These are phyloP conservation scores for Pseudogymnoascus sp. DNA, from an alignment of 2,329 filamentous ascomycete genomes.

Conservation along the genomic window DNA sequence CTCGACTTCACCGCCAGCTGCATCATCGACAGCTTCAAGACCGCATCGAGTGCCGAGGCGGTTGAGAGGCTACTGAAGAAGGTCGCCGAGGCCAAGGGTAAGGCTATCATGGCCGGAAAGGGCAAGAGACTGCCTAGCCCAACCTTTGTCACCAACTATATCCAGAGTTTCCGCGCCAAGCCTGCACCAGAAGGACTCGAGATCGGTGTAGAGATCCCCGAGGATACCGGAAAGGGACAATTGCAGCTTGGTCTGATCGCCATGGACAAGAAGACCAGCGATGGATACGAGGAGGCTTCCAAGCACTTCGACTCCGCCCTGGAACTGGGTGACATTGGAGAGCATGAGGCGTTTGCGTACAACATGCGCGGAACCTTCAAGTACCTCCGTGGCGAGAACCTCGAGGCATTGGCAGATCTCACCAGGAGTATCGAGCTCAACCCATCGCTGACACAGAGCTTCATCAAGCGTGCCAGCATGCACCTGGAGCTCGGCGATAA, in stretches of 20 bases:
- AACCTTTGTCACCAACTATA: conserved; percentile 96
- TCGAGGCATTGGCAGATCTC: conserved; percentile 73
- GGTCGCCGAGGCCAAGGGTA: conserved; percentile 89
- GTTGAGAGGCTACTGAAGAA: conserved; percentile 94
- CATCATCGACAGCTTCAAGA: conserved; percentile 97
- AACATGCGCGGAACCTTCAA: conserved; percentile 96
- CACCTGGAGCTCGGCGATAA: conserved; percentile 85
- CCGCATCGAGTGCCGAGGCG: conserved; percentile 76
- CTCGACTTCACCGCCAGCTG: conserved; percentile 98
- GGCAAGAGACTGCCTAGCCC: conserved; percentile 83
- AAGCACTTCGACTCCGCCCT: conserved; percentile 80
- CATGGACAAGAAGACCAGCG: conserved; percentile 77
- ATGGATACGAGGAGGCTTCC: conserved; percentile 85
- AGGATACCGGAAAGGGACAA: conserved; percentile 75
- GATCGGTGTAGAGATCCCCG: conserved; percentile 66
- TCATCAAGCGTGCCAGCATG: conserved; percentile 98
- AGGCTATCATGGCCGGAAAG: conserved; percentile 74
- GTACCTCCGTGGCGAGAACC: conserved; percentile 82
- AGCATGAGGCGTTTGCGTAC: conserved; percentile 83
- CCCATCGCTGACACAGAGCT: conserved; percentile 83
- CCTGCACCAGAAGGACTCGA: conserved; percentile 73
- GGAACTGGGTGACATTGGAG: conserved; percentile 68
- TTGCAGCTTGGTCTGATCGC: conserved; percentile 74
- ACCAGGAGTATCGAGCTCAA: conserved; percentile 90
- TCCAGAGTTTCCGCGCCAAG: conserved; percentile 91